Conservation (phyloP, 306 rosid genomes). For the Cyamopsis tetragonoloba region DNA sequence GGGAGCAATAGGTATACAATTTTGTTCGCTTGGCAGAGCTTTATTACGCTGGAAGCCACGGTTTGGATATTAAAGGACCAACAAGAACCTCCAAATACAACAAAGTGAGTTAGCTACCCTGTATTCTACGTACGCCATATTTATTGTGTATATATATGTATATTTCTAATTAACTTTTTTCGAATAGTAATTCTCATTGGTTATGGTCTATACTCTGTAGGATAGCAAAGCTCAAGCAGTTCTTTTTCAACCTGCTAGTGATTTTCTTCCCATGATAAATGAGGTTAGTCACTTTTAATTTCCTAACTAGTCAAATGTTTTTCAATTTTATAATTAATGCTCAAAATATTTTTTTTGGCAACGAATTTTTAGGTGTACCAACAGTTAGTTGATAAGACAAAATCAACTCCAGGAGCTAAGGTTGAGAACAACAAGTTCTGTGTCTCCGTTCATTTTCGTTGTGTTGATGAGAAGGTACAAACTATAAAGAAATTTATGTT, state of each 20-base stretch:
- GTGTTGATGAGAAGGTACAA: slow-evolving; percentile 80
- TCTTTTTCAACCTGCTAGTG: slow-evolving; percentile 77
- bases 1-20: slow-evolving; percentile 51
- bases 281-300: slow-evolving; percentile 36
- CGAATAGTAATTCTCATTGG: neutral
- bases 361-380: slow-evolving; percentile 46
- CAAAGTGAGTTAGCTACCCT: slow-evolving; percentile 44
- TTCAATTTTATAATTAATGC: neutral
- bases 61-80: slow-evolving; percentile 92
- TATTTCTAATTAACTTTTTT: neutral
- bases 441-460: slow-evolving; percentile 75
- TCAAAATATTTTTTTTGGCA: neutral
- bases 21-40: slow-evolving; percentile 79
- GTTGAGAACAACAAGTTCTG: slow-evolving; percentile 89
- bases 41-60: slow-evolving; percentile 94
- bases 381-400: slow-evolving; percentile 55
- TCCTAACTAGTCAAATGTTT: slow-evolving; percentile 17
- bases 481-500: neutral
- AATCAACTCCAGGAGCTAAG: slow-evolving; percentile 60
- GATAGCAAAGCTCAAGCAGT: slow-evolving; percentile 46
- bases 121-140: neutral
- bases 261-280: slow-evolving; percentile 81
- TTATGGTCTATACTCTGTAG: slow-evolving; percentile 30
- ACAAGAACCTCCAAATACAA: slow-evolving; percentile 63
- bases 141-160: slow-evolving; percentile 16